Base-by-base conservation (phyloP, 1,284 basidiomycete genomes). In the Trametes hirsuta region DNA sequence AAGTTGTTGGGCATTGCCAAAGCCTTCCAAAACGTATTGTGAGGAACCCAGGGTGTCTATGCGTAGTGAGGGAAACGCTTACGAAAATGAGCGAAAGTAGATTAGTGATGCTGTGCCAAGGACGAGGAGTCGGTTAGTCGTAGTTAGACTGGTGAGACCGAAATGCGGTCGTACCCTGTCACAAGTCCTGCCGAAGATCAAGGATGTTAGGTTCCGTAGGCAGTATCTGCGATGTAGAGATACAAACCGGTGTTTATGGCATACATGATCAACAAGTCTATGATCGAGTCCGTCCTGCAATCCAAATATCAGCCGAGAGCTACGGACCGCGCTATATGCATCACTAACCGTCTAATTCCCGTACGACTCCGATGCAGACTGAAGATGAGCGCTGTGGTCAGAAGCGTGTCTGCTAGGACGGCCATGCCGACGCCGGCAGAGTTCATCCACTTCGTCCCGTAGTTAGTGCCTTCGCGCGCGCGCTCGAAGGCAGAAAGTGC, bases 241-340 rank as follows among this genome's bases (percentile, higher is more conserved):
- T 12, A 47, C 61, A 18, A 8, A 55, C 63, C 63, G 3, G 59
- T 64, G 36, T 64, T 64, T 30, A 64, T 62, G n/a, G 59, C 51
- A 14, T 64, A 64, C 45, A 64, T 47, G 40, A 62, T 64, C 49
- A 64, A 37, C 2, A 61, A 11, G 47, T 64, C 63, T n/a, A 64
- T 64, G 30, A 62, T 37, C 10, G 57, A 56, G 36, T 64, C 59
- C 47, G 63, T 64, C 34, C 60, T 59, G 39, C 4, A 45, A 40
- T 18, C 12, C 37, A 25, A 1, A 41, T 40, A 46, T 18, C 24
- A 21, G 15, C 6, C 3, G 14, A 22, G 36, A 37, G 18, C n/a
- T 5, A 14, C 6, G n/a, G 30, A 14, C 42, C 4, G 22, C 11
- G 8, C 41, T 3, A 15, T 2, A 4, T 18, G 36, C 10, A 22